Base-by-base conservation (phyloP, 2,329 filamentous ascomycete genomes). In the Stachybotrys chartarum region DNA sequence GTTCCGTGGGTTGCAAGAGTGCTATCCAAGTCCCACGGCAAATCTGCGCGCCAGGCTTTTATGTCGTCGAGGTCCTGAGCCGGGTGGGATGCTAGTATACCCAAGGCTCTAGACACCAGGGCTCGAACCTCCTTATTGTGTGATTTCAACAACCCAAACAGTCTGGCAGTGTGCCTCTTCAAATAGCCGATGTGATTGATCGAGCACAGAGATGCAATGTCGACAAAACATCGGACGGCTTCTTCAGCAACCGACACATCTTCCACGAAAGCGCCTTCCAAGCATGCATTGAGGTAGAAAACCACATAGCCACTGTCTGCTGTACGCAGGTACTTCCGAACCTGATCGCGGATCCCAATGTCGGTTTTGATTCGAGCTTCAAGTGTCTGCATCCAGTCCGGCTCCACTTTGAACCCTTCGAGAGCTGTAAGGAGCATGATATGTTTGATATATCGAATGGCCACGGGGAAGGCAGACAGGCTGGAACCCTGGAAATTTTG, bases 301-400 rank as follows among this genome's bases (percentile, higher is more conserved):
- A 70, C 57, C 3, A 83, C 59, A 14, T 68, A 66, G 2, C 68
- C 66, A 16, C 68, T 64, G 30, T 79, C 72, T 1, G 73, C 61
- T 47, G 63, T 68, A 54, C 71, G 63, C 56, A 88, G 64, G 58
- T 86, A 83, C 1, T 66, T 64, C 54, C 78, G 80, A 55, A 91
- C 78, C 6, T 78, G 78, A 30, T 78, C 70, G 46, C 90, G 80
- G 11, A 84, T 83, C 50, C 78, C 74, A 56, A 87, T 78, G 64
- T 93, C 88, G 6, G 86, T 88, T 46, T 84, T 80, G 32, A 94
- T 77, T 7, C 87, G 78, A 1, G 85, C 82, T 61, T 92, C 88
- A 3, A 97, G 76, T 61, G 88, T 87, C 50, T 86, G 79, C 66
- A 91, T 88, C 94, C 94, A 97, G 59, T 93, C 89, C 50, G 87